phyloP scores from a whole-genome alignment of 2,329 filamentous ascomycete genomes.

The Ophiostoma ulmi region DNA sequence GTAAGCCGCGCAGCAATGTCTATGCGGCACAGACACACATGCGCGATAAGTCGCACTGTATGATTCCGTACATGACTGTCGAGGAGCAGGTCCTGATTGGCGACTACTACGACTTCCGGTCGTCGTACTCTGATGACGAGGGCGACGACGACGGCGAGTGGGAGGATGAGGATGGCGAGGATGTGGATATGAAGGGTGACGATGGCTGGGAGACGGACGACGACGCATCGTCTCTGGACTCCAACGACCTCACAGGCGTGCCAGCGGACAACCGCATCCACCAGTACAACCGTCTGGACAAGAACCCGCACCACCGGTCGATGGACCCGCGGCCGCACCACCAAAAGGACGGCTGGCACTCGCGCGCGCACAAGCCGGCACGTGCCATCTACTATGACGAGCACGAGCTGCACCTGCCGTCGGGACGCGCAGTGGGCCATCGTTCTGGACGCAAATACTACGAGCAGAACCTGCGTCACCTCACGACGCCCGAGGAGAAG shows the following conservation, averaged over 20 bases:
- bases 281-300: conserved; percentile 65
- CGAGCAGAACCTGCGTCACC: conserved; percentile 83
- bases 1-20: conserved; percentile 71
- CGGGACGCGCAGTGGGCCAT: conserved; percentile 83
- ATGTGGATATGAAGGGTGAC: conserved; percentile 41
- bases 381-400: conserved; percentile 85
- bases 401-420: conserved; percentile 87
- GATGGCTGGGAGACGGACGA: conserved; percentile 96
- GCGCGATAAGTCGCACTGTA: conserved; percentile 94
- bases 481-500: conserved; percentile 69
- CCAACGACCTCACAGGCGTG: conserved; percentile 73
- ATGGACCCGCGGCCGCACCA: conserved; percentile 67
- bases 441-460: conserved; percentile 83
- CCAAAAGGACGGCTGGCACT: conserved; percentile 73
- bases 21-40: conserved; percentile 91
- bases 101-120: conserved; percentile 94
- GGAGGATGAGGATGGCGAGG: conserved; percentile 49
- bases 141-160: conserved; percentile 41
- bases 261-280: conserved; percentile 67
- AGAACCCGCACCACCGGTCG: conserved; percentile 70
- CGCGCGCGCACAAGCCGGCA: conserved; percentile 69
- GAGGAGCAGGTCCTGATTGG: conserved; percentile 90
- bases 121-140: conserved; percentile 83
- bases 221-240: conserved; percentile 81
- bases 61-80: conserved; percentile 85